Evolutionary conservation across 1,284 basidiomycete species (phyloP), one percentile per base, ranked within the genome.

Genomic region (Pascua guehoae): DNA sequence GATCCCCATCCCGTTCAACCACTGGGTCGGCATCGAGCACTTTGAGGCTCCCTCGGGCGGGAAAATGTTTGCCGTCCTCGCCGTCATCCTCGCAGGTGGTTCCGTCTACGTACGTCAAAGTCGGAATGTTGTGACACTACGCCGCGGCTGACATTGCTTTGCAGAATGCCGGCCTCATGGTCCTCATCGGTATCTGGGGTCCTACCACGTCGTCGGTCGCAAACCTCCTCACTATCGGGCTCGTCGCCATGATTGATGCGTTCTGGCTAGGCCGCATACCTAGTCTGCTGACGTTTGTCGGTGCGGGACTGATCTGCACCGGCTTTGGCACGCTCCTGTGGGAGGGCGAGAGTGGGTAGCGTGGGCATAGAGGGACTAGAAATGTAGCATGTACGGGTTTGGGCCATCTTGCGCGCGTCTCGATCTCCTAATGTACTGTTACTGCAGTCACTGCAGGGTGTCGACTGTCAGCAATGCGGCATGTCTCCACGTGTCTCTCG

Each of bases 121-220:
- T n/a, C n/a, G n/a, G 18, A 14, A 4, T 12, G 10, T 4, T 42
- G 40, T 51, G 18, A 37, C 41, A 11, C 16, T 41, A 14, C 16
- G 42, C 47, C 24, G 24, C 24, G 24, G 7, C 24, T 32, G 24
- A 32, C 56, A 76, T 72, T 32, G 24, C 7, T 32, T 7, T 32
- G n/a, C 24, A 32, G 24, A 78, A 78, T 57, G 75, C 75, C 1
- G 76, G 76, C 10, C 61, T 78, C 47, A 78, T 78, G 76, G 67
- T 72, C 42, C 68, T 78, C 36, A 78, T 78, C 45, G 76, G 76
- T 0, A 60, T 77, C 17, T 74, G 74, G 68, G 76, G 76, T 2
- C 76, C 76, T 8, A 76, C 74, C 2, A 73, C 70, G 12, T 69
- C 71, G 10, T 74, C 71, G 17, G 75, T 78, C 11, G 75, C 74